phyloP scores from a whole-genome alignment of 345 rosid species.

The Mercurialis annua region DNA sequence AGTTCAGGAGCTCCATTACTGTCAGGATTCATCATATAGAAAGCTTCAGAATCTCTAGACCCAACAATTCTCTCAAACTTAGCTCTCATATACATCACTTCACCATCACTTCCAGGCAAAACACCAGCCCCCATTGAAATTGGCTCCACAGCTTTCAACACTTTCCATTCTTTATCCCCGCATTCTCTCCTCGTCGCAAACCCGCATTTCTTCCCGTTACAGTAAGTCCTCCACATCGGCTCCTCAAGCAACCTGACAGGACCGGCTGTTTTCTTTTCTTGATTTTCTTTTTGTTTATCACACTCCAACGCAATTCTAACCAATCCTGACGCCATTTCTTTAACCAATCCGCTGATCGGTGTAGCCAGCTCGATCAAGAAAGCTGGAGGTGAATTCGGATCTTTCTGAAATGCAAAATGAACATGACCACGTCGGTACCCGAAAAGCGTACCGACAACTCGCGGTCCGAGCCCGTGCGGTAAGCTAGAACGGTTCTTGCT shows the following conservation, averaged over 20 bases:
- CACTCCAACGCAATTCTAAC: slow-evolving; percentile 94
- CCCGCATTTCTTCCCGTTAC: slow-evolving; percentile 91
- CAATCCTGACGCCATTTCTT: slow-evolving; percentile 96
- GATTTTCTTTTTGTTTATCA: slow-evolving; percentile 53
- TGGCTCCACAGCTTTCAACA: slow-evolving; percentile 83
- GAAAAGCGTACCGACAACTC: slow-evolving; percentile 88
- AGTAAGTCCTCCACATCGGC: slow-evolving; percentile 85
- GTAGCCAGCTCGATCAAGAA: slow-evolving; percentile 85
- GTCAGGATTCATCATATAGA: slow-evolving; percentile 99
- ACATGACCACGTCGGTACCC: slow-evolving; percentile 89
- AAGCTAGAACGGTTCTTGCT: slow-evolving; percentile 45
- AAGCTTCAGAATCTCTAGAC: slow-evolving; percentile 96
- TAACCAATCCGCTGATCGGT: slow-evolving; percentile 77
- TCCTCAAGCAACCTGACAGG: slow-evolving; percentile 71
- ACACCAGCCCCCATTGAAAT: slow-evolving; percentile 99
- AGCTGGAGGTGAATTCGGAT: slow-evolving; percentile 74
- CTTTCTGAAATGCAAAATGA: slow-evolving; percentile 85
- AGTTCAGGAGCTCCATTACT: slow-evolving; percentile 96
- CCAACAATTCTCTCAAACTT: slow-evolving; percentile 93
- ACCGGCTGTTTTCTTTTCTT: slow-evolving; percentile 16
- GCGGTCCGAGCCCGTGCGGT: slow-evolving; percentile 46
- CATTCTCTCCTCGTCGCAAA: slow-evolving; percentile 78
- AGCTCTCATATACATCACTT: slow-evolving; percentile 84
- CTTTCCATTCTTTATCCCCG: slow-evolving; percentile 64
- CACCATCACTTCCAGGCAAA: slow-evolving; percentile 51